These are phyloP conservation scores for Candida maltosa DNA, from an alignment of 805 yeast species.

Conservation along the genomic window DNA sequence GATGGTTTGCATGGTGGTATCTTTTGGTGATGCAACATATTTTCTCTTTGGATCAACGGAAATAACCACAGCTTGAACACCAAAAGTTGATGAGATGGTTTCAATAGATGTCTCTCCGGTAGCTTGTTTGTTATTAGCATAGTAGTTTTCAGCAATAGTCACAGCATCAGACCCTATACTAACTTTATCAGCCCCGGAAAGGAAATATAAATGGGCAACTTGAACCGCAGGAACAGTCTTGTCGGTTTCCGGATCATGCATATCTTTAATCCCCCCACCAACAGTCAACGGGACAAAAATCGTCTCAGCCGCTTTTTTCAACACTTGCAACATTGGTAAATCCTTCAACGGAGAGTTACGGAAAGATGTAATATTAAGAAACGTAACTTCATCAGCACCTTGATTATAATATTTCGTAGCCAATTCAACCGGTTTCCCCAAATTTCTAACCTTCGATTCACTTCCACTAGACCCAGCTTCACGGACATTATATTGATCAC, in stretches of 20 bases:
- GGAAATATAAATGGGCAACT: slow-evolving; percentile 87
- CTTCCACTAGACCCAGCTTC: slow-evolving; percentile 35
- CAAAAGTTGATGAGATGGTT: slow-evolving; percentile 87
- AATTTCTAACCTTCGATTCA: slow-evolving; percentile 71
- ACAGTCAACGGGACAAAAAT: slow-evolving; percentile 96
- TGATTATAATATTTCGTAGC: slow-evolving; percentile 88
- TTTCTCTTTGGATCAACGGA: slow-evolving; percentile 96
- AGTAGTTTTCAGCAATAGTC: slow-evolving; percentile 79
- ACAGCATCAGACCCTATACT: slow-evolving; percentile 99
- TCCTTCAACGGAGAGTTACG: slow-evolving; percentile 90
- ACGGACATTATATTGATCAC: slow-evolving; percentile 97
- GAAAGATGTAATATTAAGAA: slow-evolving; percentile 91
- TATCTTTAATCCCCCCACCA: slow-evolving; percentile 96
- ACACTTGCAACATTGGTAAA: slow-evolving; percentile 92
- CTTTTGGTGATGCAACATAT: slow-evolving; percentile 62
- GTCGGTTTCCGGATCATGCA: slow-evolving; percentile 77
- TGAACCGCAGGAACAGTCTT: slow-evolving; percentile 76
- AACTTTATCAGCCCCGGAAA: slow-evolving; percentile 97
- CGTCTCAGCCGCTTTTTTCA: slow-evolving; percentile 77
- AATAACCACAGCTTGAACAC: slow-evolving; percentile 95
- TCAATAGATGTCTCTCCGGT: slow-evolving; percentile 88
- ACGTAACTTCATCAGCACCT: slow-evolving; percentile 97
- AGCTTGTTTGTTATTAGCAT: slow-evolving; percentile 52
- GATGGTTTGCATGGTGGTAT: slow-evolving; percentile 61
- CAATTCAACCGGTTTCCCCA: slow-evolving; percentile 94